These are phyloP conservation scores for Pseudogymnoascus sp. DNA, from an alignment of 2,329 filamentous ascomycete genomes.

Conservation along the genomic window DNA sequence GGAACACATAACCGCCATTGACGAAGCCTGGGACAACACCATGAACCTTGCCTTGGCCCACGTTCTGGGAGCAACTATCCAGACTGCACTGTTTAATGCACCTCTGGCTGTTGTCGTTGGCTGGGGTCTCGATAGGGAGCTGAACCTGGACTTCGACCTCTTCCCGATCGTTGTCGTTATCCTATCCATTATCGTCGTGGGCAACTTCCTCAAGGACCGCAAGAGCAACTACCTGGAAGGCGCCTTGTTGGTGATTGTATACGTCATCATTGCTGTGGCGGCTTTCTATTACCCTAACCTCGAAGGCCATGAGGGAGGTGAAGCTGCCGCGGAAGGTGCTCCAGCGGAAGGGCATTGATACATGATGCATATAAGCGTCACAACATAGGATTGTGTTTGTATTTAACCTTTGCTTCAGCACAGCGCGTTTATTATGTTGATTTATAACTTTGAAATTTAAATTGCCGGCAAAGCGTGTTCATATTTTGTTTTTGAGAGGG, in stretches of 20 bases:
- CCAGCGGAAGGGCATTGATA: neutral
- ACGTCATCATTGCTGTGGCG: conserved; percentile 52
- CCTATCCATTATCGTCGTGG: conserved; percentile 77
- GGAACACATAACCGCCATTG: conserved; percentile 75
- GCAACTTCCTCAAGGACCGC: conserved; percentile 78
- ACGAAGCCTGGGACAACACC: conserved; percentile 76
- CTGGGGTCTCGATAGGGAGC: conserved; percentile 64
- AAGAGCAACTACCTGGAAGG: conserved; percentile 91
- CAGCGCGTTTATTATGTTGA: neutral
- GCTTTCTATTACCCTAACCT: conserved; percentile 50
- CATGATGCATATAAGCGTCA: neutral
- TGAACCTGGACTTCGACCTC: conserved; percentile 78
- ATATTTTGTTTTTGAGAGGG: neutral
- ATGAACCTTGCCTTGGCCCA: conserved; percentile 84
- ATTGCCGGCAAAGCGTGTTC: neutral
- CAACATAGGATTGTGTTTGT: neutral
- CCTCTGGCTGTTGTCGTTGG: conserved; percentile 77
- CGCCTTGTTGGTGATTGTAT: conserved; percentile 65
- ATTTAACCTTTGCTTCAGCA: neutral
- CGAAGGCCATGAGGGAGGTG: neutral
- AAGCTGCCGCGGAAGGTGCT: neutral
- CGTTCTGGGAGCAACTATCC: conserved; percentile 78
- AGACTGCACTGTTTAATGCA: conserved; percentile 82
- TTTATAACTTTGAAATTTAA: neutral
- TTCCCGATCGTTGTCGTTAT: conserved; percentile 81